Evolutionary conservation across 2,329 filamentous ascomycete genomes (phyloP).

Genomic region (Epichloe amarillans): DNA sequence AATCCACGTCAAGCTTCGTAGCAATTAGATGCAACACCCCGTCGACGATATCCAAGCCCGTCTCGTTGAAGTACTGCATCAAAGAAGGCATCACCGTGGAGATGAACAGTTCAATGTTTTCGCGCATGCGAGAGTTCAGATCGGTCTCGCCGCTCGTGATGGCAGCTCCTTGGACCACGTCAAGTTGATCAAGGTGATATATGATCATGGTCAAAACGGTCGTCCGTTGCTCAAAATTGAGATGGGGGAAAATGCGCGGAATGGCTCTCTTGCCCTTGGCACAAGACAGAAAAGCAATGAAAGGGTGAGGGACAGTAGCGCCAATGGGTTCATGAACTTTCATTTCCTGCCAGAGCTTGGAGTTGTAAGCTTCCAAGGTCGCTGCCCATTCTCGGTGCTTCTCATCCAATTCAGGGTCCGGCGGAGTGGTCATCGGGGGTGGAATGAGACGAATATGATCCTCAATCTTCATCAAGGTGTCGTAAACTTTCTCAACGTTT

Average conservation of each 20-base stretch:
- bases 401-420: constrained; percentile 55
- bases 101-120: constrained; percentile 86
- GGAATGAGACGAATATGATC: constrained; percentile 79
- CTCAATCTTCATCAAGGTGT: constrained; percentile 82
- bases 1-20: constrained; percentile 68
- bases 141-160: constrained; percentile 58
- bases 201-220: constrained; percentile 94
- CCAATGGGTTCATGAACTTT: constrained; percentile 90
- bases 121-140: constrained; percentile 64
- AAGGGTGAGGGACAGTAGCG: constrained; percentile 67
- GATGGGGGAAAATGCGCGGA: constrained; percentile 80
- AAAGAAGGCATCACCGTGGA: constrained; percentile 80
- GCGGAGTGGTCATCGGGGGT: constrained; percentile 38
- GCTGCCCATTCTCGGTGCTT: constrained; percentile 60
- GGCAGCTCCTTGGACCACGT: constrained; percentile 74
- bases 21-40: constrained; percentile 79
- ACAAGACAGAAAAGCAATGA: constrained; percentile 90
- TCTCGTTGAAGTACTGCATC: constrained; percentile 82
- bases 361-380: constrained; percentile 53
- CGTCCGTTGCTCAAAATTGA: constrained; percentile 82
- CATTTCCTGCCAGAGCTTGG: constrained; percentile 69
- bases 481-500: constrained; percentile 82
- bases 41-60: constrained; percentile 79
- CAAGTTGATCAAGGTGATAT: constrained; percentile 80
- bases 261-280: constrained; percentile 94